Conservation (phyloP, 2,329 filamentous ascomycete genomes). For the Ascochyta koolunga region DNA sequence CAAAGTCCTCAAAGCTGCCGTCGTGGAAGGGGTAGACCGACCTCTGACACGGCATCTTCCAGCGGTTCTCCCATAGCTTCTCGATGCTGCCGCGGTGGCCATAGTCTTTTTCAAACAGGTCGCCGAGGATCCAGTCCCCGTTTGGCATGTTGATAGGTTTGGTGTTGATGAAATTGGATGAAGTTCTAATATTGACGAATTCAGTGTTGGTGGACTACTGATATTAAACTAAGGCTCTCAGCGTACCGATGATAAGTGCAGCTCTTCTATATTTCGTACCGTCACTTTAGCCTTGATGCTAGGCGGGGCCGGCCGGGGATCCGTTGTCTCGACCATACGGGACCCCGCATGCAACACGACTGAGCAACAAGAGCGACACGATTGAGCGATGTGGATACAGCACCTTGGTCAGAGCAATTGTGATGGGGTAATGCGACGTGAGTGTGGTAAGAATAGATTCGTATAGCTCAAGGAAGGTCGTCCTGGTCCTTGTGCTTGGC, state of each 20-base stretch:
- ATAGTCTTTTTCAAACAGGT: conserved; percentile 46
- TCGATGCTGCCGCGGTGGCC: conserved; percentile 43
- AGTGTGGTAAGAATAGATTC: background rate
- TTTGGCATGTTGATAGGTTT: conserved; percentile 26
- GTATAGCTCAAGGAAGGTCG: background rate
- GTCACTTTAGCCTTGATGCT: background rate
- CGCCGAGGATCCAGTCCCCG: conserved; percentile 44
- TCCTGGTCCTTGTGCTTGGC: conserved; percentile 18
- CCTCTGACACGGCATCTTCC: conserved; percentile 42
- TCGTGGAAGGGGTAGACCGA: conserved; percentile 77
- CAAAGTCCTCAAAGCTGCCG: conserved; percentile 70
- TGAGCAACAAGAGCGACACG: too few relatives aligned
- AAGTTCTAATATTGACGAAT: too few relatives aligned
- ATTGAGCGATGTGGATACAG: background rate
- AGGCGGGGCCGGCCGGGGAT: conserved; percentile 31
- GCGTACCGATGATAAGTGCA: too few relatives aligned
- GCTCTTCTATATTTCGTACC: background rate
- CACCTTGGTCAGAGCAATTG: conserved; percentile 3
- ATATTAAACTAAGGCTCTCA: too few relatives aligned
- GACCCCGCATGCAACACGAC: conserved; percentile 22
- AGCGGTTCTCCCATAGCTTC: conserved; percentile 43
- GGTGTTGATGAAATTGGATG: background rate
- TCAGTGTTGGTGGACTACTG: too few relatives aligned
- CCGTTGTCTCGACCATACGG: conserved; percentile 22
- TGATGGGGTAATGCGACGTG: conserved; percentile 7